Percentiles rank a stretch among this genome's conserved stretches.
Conservation (phyloP, 2,329 filamentous ascomycete genomes). For the Fusarium udum region DNA sequence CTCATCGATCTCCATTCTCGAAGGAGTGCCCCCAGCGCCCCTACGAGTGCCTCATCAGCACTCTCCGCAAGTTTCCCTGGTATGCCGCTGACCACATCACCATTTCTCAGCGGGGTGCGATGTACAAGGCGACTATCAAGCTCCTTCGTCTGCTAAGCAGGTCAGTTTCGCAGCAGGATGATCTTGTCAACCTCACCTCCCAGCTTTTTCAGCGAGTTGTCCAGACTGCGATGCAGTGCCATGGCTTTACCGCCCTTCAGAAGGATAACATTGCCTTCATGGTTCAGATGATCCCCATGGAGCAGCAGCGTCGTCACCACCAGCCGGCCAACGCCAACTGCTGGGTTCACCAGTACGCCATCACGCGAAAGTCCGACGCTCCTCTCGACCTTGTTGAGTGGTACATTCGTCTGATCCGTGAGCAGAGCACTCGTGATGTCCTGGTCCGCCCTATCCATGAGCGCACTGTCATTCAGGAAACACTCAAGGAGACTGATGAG, state of each 20-base stretch:
- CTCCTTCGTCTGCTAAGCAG: slow-evolving; percentile 58
- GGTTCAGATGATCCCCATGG: slow-evolving; percentile 49
- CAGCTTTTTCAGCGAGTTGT: slow-evolving; percentile 65
- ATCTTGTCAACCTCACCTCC: slow-evolving; percentile 58
- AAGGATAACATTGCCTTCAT: slow-evolving; percentile 66
- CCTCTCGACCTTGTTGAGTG: slow-evolving; percentile 66
- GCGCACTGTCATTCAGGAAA: slow-evolving; percentile 51
- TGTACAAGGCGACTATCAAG: slow-evolving; percentile 61
- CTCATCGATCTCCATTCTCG: slow-evolving; percentile 68
- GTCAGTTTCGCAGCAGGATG: slow-evolving; percentile 52
- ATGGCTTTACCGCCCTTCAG: slow-evolving; percentile 68
- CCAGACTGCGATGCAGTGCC: slow-evolving; percentile 63
- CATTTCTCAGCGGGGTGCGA: slow-evolving; percentile 62
- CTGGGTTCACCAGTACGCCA: slow-evolving; percentile 64
- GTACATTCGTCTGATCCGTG: slow-evolving; percentile 65
- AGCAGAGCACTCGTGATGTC: slow-evolving; percentile 58
- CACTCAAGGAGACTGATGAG: slow-evolving; percentile 48
- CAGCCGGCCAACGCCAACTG: slow-evolving; percentile 58
- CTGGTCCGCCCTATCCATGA: slow-evolving; percentile 53
- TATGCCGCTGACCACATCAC: slow-evolving; percentile 65
- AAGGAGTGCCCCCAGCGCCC: slow-evolving; percentile 70
- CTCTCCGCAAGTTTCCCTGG: slow-evolving; percentile 71
- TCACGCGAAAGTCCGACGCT: slow-evolving; percentile 59
- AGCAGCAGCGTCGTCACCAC: slow-evolving; percentile 52
- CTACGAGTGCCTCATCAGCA: slow-evolving; percentile 73